Base-by-base conservation (phyloP, 1,139 yeast genomes). In the Candida mesenterica region DNA sequence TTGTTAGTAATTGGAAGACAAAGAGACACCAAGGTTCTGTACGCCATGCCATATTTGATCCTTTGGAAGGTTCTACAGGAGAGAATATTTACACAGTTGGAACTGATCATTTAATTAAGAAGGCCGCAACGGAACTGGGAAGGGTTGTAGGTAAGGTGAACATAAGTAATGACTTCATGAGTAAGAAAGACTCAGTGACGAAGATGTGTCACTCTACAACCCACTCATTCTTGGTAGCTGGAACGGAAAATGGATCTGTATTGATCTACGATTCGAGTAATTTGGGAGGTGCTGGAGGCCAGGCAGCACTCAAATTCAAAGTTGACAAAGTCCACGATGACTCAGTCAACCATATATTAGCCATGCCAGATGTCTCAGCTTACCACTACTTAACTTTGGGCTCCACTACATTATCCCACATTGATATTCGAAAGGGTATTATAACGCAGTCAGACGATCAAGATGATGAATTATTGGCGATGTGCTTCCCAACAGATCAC, bases 11-110 rank as follows among this genome's bases (percentile, higher is more conserved):
- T 26, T 92, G 97, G 97, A 76, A 82, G 40, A 89, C 97, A 0
- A 86, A 79, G 52, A 74, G 97, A 52, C 97, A 92, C 56, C 88
- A 88, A 58, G 92, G 90, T 1, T 84, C 96, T 41, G 87, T 95
- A 44, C 65, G 98, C 30, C 79, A 84, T 5, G 64, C 88, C 5
- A 64, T 77, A 12, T 83, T 87, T 55, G 90, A 84, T 43, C 74
- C 77, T 2, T 57, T 65, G 25, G 66, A 58, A 32, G 40, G 48
- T 12, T 59, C 65, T 10, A 62, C 73, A 0, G 89, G 89, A 3
- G 75, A 77, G 13, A 49, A 54, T 34, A 42, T 85, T 1, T 85
- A 68, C 48, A 72, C 95, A 1, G 80, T 81, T 12, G 97, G 98
- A 0, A 74, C 85, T 0, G 98, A 92, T 48, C 76, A 78, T 37